A percentile compares a stretch with the other conserved stretches of the same genome.
These are phyloP conservation scores for Penstemon eatonii DNA, from an alignment of 257 asterid species.

Conservation along the genomic window DNA sequence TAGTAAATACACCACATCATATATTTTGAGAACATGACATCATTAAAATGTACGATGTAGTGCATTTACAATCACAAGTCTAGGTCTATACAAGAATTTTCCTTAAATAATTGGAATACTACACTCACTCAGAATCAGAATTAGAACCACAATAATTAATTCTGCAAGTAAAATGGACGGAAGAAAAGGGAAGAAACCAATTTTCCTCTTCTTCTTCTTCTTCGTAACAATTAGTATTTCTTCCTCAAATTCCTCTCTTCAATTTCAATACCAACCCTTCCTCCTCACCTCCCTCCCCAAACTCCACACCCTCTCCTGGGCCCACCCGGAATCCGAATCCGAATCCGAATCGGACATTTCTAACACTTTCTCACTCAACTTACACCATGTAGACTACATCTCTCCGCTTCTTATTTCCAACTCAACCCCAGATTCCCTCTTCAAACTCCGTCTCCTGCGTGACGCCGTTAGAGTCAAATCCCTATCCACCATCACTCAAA, in stretches of 20 bases:
- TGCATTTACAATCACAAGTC: no score
- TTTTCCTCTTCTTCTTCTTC: slow-evolving; percentile 18
- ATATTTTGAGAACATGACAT: no score
- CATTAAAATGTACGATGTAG: no score
- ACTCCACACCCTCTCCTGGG: slow-evolving; percentile 48
- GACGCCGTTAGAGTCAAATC: slow-evolving; percentile 56
- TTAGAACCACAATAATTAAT: no score
- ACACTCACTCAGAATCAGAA: no score
- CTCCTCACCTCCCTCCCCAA: slow-evolving; percentile 52
- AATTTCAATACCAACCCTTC: slow-evolving; percentile 40
- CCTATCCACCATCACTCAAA: slow-evolving; percentile 28
- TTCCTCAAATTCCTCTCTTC: slow-evolving; percentile 25
- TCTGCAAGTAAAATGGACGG: no score
- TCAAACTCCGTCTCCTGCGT: slow-evolving; percentile 65
- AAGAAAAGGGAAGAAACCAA: no score
- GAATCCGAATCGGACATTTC: slow-evolving; percentile 15
- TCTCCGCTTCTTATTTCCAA: slow-evolving; percentile 33
- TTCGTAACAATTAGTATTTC: slow-evolving; percentile 27
- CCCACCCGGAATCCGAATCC: slow-evolving; percentile 23
- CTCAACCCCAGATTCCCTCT: slow-evolving; percentile 61
- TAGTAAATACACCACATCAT: no score
- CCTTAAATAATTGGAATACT: no score
- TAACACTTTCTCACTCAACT: slow-evolving; percentile 37
- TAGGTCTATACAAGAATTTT: no score
- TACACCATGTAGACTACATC: slow-evolving; percentile 69